Evolutionary conservation across 2,329 filamentous ascomycete species (phyloP).

Genomic region (Xylaria sp.): DNA sequence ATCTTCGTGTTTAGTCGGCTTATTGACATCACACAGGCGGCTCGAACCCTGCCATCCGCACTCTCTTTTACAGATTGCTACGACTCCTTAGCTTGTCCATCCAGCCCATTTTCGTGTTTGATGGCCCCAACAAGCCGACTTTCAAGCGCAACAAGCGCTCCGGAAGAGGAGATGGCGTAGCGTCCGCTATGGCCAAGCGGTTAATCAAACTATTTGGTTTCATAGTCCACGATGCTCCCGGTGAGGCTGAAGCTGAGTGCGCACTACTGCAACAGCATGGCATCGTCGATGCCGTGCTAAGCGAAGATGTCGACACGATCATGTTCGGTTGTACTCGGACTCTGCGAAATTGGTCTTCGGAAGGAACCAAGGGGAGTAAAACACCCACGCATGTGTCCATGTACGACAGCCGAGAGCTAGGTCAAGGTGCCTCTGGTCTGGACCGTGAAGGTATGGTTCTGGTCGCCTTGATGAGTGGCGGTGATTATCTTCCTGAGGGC

Average conservation of each 20-base stretch:
- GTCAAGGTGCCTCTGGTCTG: slow-evolving; percentile 66
- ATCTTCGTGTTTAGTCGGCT: not conserved
- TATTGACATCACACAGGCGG: slow-evolving; percentile 61
- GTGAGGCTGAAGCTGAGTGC: slow-evolving; percentile 96
- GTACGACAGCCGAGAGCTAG: slow-evolving; percentile 73
- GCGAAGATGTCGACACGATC: slow-evolving; percentile 95
- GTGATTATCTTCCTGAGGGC: slow-evolving; percentile 91
- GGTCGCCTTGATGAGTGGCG: slow-evolving; percentile 93
- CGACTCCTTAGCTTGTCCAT: slow-evolving; percentile 81
- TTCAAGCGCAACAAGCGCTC: slow-evolving; percentile 90
- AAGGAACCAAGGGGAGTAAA: slow-evolving; percentile 71
- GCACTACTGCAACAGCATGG: slow-evolving; percentile 84
- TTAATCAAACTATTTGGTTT: slow-evolving; percentile 88
- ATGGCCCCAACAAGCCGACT: slow-evolving; percentile 83
- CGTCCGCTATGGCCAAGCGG: slow-evolving; percentile 82
- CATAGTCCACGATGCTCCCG: slow-evolving; percentile 84
- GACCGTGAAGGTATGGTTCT: slow-evolving; percentile 92
- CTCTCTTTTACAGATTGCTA: slow-evolving; percentile 90
- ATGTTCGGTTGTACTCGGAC: slow-evolving; percentile 93
- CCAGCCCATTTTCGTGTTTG: slow-evolving; percentile 89
- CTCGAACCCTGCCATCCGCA: slow-evolving; percentile 88
- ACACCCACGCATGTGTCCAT: slow-evolving; percentile 86
- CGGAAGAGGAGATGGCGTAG: slow-evolving; percentile 71
- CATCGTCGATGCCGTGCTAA: slow-evolving; percentile 91
- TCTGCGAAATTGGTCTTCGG: slow-evolving; percentile 84